Evolutionary conservation across 371 early-diverging fungal genomes (phyloP).

Genomic region (Batrachochytrium dendrobatidis): DNA sequence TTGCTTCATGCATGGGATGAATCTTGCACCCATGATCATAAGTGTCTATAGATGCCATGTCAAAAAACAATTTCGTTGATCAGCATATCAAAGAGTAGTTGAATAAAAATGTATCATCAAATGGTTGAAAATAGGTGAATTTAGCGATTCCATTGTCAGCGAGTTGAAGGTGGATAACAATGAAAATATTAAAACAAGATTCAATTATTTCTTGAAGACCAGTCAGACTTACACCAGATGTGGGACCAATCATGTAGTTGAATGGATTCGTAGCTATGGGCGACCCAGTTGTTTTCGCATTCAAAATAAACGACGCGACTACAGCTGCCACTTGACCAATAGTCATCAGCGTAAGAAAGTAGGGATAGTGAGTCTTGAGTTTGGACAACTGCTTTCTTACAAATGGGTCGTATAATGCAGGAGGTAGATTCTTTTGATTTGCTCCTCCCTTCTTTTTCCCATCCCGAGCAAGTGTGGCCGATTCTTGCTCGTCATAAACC

Average conservation of each 20-base stretch:
- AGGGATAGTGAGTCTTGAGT: slow-evolving; percentile 19
- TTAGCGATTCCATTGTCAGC: too few relatives aligned
- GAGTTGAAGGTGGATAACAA: too few relatives aligned
- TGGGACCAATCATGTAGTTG: slow-evolving; percentile 48
- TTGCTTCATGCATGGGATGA: slow-evolving; percentile 42
- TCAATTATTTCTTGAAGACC: too few relatives aligned
- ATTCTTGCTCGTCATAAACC: slow-evolving; percentile 3
- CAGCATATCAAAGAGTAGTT: too few relatives aligned
- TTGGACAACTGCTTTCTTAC: slow-evolving; percentile 25
- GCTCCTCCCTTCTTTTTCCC: neutral
- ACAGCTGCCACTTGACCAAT: neutral
- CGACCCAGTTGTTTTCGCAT: slow-evolving; percentile 28
- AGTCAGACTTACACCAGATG: slow-evolving; percentile 21
- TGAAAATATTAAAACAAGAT: too few relatives aligned
- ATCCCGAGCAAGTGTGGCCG: slow-evolving; percentile 3
- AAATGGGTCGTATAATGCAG: slow-evolving; percentile 29
- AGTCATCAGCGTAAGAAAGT: neutral
- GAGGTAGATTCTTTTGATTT: slow-evolving; percentile 7
- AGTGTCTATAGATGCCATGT: slow-evolving; percentile 20
- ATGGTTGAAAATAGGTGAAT: too few relatives aligned
- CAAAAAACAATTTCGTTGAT: too few relatives aligned
- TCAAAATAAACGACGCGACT: slow-evolving; percentile 20
- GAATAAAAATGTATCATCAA: too few relatives aligned
- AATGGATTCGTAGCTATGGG: slow-evolving; percentile 35
- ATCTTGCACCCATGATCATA: slow-evolving; percentile 46